Percentiles rank a stretch among this genome's conserved stretches.
Evolutionary conservation across 805 yeast genomes (phyloP).

Genomic region (Kazachstania kunashirensis): DNA sequence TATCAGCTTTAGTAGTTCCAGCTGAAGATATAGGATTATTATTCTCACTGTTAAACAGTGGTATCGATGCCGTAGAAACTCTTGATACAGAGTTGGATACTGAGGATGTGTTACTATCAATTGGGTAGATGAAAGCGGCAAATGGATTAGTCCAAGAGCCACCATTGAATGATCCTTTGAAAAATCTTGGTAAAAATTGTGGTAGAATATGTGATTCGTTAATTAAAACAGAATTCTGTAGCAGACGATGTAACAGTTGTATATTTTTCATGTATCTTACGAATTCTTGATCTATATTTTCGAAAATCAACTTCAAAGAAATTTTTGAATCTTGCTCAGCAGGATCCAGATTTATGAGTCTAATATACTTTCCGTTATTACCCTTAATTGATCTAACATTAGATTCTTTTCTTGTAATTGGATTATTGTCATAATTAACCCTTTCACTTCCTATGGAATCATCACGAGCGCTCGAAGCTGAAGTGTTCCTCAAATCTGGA

Average conservation of each 20-base stretch:
- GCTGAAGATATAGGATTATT: not conserved
- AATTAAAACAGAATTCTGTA: constrained; percentile 16
- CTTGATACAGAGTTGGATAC: not conserved
- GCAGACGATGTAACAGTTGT: constrained; percentile 23
- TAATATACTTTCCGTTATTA: not conserved
- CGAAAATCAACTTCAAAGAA: constrained; percentile 6
- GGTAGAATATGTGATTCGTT: constrained; percentile 34
- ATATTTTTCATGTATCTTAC: constrained; percentile 24
- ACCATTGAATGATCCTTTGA: constrained; percentile 57
- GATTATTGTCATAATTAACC: not conserved
- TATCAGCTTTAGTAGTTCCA: not conserved
- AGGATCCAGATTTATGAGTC: too few species aligned
- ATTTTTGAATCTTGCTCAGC: constrained; percentile 1
- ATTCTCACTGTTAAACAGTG: not conserved
- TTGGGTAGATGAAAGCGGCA: constrained; percentile 24
- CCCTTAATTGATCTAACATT: not conserved
- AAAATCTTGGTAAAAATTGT: constrained; percentile 59
- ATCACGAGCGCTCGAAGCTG: constrained; percentile 2
- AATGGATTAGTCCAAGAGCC: constrained; percentile 76
- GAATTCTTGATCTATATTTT: constrained; percentile 22
- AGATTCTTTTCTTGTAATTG: not conserved
- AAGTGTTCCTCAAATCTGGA: not conserved
- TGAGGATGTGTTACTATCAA: constrained; percentile 4
- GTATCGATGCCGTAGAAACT: constrained; percentile 1
- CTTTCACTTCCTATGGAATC: not conserved